Base-by-base conservation (phyloP, 164 flowering plant species). In the Stephania yunnanensis region DNA sequence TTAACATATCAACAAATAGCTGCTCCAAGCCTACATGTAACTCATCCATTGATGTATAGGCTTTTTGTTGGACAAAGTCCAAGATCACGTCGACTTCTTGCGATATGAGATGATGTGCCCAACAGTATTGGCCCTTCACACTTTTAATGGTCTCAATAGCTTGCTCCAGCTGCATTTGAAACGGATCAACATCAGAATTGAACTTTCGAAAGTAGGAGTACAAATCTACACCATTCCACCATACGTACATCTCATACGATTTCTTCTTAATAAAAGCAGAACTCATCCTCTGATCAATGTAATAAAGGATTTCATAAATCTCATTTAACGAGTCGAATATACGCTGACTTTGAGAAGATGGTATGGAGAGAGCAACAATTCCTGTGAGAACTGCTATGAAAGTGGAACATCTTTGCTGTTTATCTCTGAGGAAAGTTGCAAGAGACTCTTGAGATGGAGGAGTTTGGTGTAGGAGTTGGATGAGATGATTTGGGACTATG, bases 361-460 rank as follows among this genome's bases (percentile, higher is more conserved):
- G 77, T 9, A 52, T 19, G 11, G 46, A 30, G 20, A 36, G 31
- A 6, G 46, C 11, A 6, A 31, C 67, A 19, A 75, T 53, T 52
- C 72, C 36, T 53, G 55, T n/a, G 5, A 75, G 72, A 1, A 75
- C 46, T 42, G 69, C 71, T 4, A 75, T 42, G 53, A 67, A 69
- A n/a, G 69, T 36, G 1, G 30, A 75, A 20, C 72, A 75, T 4
- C 52, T 50, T 50, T 46, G 9, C 5, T 15, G 7, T 68, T 13
- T 9, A 22, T 45, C 10, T 48, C 13, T 48, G 1, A 22, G 46
- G 2, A 6, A 36, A 22, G 31, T n/a, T n/a, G 9, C 45, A 4
- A 22, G 25, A n/a, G 22, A 52, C 0, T 74, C 22, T 31, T 36
- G 71, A 9, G 45, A 66, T 30, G 48, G 70, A 29, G n/a, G 31